phyloP scores from a whole-genome alignment of 495 filamentous ascomycete species.

The Xylaria longipes region DNA sequence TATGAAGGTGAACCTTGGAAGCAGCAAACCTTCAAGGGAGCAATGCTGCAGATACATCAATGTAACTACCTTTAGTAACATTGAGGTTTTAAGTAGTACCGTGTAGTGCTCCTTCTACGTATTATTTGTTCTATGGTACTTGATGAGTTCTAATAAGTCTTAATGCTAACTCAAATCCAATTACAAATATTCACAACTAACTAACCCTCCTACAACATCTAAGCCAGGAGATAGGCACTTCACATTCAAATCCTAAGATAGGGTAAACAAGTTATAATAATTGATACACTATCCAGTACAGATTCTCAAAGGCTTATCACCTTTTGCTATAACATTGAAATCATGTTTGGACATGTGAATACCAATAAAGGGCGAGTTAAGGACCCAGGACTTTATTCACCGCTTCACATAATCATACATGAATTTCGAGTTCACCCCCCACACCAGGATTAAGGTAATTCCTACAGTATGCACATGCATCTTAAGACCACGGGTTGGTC shows the following conservation, averaged over 20 bases:
- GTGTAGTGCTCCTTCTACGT: not conserved
- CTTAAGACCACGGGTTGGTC: not conserved
- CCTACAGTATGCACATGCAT: not conserved
- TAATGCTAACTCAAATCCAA: not conserved
- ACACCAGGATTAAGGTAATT: not conserved
- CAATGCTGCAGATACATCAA: not conserved
- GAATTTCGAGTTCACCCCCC: not conserved
- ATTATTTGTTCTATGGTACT: not conserved
- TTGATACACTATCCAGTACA: not conserved
- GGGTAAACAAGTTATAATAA: not conserved
- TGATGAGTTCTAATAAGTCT: not conserved
- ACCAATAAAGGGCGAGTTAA: not conserved
- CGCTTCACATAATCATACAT: conserved; percentile 3
- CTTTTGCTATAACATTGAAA: not conserved
- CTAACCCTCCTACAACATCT: not conserved
- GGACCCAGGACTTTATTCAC: not conserved
- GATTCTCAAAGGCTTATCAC: not conserved
- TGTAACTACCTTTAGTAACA: no score
- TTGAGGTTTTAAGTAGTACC: not conserved
- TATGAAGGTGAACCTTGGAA: not conserved
- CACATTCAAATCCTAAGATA: not conserved
- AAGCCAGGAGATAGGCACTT: not conserved
- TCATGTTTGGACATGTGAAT: not conserved
- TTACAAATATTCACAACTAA: not conserved
- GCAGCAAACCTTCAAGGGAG: not conserved